These are phyloP conservation scores for Fragaria nilgerrensis DNA, from an alignment of 306 rosid species.

Conservation along the genomic window DNA sequence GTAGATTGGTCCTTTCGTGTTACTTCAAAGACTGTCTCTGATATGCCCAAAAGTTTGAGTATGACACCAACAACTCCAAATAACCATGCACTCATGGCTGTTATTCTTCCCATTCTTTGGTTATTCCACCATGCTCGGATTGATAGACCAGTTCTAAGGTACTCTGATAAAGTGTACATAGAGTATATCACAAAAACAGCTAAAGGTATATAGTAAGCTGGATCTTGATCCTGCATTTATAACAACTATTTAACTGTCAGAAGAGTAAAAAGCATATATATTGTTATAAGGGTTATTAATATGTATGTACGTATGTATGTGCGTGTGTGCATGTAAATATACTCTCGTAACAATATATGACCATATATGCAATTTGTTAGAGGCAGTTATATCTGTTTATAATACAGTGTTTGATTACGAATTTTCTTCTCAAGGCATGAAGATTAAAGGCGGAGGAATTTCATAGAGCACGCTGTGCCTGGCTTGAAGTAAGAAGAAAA, in stretches of 20 bases:
- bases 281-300: neutral
- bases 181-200: slow-evolving; percentile 26
- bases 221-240: slow-evolving; percentile 35
- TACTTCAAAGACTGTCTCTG: slow-evolving; percentile 47
- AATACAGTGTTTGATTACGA: neutral
- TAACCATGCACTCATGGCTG: slow-evolving; percentile 33
- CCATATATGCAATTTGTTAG: neutral
- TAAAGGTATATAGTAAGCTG: slow-evolving; percentile 28
- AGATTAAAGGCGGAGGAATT: neutral
- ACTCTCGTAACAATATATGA: neutral
- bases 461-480: neutral
- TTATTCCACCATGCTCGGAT: slow-evolving; percentile 76
- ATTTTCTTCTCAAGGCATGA: neutral
- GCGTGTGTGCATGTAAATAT: neutral
- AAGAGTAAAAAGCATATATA: neutral
- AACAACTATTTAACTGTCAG: neutral
- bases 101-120: slow-evolving; percentile 51
- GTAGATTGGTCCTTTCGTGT: slow-evolving; percentile 49
- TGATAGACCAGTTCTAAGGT: slow-evolving; percentile 37
- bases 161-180: slow-evolving; percentile 33
- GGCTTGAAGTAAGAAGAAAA: neutral
- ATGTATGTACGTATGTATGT: too few relatives aligned
- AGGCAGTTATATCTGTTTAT: neutral
- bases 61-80: slow-evolving; percentile 38
- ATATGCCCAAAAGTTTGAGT: slow-evolving; percentile 43